Percentiles rank a stretch among this genome's conserved stretches.
Evolutionary conservation across 225 moss, liverwort and hornwort species (phyloP).

Genomic region (Lunularia cruciata): DNA sequence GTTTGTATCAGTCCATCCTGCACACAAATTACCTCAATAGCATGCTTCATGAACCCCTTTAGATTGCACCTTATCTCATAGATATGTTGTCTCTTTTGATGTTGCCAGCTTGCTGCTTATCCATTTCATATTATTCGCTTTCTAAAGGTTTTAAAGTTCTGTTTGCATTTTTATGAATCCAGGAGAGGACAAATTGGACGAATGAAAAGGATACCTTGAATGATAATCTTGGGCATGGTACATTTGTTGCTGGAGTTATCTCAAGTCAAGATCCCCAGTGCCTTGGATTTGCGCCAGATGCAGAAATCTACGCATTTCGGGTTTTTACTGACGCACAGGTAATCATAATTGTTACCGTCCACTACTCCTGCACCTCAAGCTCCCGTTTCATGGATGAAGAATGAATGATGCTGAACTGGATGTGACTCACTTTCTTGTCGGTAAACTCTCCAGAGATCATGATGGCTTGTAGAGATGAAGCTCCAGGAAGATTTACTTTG

Average conservation of each 20-base stretch:
- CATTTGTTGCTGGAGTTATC: constrained; percentile 94
- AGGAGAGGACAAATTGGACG: constrained; percentile 98
- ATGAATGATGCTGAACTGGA: not conserved
- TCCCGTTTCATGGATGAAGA: not conserved
- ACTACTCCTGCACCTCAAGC: not conserved
- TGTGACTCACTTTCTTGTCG: no score
- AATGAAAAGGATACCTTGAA: constrained; percentile 89
- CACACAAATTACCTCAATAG: no score
- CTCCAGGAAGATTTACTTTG: no score
- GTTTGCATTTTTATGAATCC: constrained; percentile 2
- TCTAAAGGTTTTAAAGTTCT: not conserved
- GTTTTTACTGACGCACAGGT: constrained; percentile 99
- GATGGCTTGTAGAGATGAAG: no score
- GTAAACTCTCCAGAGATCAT: no score
- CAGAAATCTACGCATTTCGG: constrained; percentile 89
- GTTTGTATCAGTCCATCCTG: no score
- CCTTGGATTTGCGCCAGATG: constrained; percentile 96
- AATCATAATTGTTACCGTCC: constrained; percentile 17
- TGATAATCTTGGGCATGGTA: constrained; percentile 97
- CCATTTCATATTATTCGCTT: no score
- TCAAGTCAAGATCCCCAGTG: constrained; percentile 94
- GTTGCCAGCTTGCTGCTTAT: no score
- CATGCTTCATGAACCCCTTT: no score
- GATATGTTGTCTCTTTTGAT: no score
- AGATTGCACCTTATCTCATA: no score